Percentiles rank a stretch among this genome's conserved stretches.
Evolutionary conservation across 257 asterid species (phyloP).

Genomic region (Solanum pennellii): DNA sequence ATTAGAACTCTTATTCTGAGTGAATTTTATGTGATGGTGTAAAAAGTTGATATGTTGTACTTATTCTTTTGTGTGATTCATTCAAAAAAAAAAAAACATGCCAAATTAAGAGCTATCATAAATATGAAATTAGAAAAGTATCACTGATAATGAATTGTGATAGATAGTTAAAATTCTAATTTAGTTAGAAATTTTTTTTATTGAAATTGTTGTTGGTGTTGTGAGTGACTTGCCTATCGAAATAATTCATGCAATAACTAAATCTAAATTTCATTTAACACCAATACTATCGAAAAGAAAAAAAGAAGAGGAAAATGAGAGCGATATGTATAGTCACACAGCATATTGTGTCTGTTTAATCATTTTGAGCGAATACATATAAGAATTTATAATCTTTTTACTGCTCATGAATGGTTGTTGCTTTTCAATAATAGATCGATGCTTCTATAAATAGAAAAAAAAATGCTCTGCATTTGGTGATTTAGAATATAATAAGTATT

Average conservation of each 20-base stretch:
- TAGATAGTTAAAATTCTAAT: not conserved
- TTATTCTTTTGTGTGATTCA: not conserved
- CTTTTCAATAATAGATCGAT: not conserved
- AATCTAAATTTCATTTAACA: too few species aligned
- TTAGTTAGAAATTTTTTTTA: too few species aligned
- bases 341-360: not conserved
- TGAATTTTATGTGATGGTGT: not conserved
- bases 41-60: not conserved
- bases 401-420: not conserved
- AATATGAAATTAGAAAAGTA: not conserved
- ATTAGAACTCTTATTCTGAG: not conserved
- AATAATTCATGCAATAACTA: not conserved
- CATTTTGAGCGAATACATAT: not conserved
- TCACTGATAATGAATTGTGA: too few species aligned
- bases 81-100: not conserved
- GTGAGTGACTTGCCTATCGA: fast-evolving
- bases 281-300: not conserved
- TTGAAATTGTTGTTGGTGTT: too few species aligned
- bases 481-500: not conserved
- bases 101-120: not conserved
- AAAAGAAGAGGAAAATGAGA: too few species aligned
- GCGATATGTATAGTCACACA: not conserved
- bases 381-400: not conserved
- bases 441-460: not conserved
- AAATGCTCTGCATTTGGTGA: not conserved